Percentiles rank a stretch among this genome's conserved stretches.
Conservation (phyloP, 2,329 filamentous ascomycete genomes). For the Colletotrichum spaethianum region DNA sequence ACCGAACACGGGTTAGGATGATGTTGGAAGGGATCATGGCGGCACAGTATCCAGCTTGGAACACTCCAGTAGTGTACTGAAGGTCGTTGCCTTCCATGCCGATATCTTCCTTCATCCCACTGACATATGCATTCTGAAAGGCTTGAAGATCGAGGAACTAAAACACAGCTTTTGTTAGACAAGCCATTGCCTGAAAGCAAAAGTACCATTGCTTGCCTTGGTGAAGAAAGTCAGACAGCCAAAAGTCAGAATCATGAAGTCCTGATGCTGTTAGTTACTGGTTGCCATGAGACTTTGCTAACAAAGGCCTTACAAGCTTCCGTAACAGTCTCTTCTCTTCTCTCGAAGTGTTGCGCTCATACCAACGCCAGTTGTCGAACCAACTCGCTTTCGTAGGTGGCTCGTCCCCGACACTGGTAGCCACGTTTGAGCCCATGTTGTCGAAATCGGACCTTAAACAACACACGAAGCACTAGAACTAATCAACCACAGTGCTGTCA, state of each 20-base stretch:
- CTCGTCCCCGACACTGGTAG: neutral
- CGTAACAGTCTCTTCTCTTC: slow-evolving; percentile 62
- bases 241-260: slow-evolving; percentile 76
- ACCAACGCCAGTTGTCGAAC: slow-evolving; percentile 32
- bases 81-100: slow-evolving; percentile 53
- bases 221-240: slow-evolving; percentile 72
- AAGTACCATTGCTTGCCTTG: slow-evolving; percentile 57
- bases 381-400: neutral
- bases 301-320: slow-evolving; percentile 58
- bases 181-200: neutral
- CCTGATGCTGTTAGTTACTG: slow-evolving; percentile 44
- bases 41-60: slow-evolving; percentile 62
- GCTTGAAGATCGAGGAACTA: slow-evolving; percentile 36
- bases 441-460: neutral
- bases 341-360: slow-evolving; percentile 41
- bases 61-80: slow-evolving; percentile 67
- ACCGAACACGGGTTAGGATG: slow-evolving; percentile 62
- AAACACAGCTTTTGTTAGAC: neutral
- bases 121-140: slow-evolving; percentile 54
- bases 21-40: slow-evolving; percentile 75
- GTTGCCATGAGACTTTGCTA: neutral
- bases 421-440: slow-evolving; percentile 18
- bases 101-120: slow-evolving; percentile 55
- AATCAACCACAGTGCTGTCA: neutral
- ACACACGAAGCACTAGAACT: neutral